Percentiles rank a stretch among this genome's conserved stretches.
These are phyloP conservation scores for Epichloe scottii DNA, from an alignment of 2,329 filamentous ascomycete species.

Conservation along the genomic window DNA sequence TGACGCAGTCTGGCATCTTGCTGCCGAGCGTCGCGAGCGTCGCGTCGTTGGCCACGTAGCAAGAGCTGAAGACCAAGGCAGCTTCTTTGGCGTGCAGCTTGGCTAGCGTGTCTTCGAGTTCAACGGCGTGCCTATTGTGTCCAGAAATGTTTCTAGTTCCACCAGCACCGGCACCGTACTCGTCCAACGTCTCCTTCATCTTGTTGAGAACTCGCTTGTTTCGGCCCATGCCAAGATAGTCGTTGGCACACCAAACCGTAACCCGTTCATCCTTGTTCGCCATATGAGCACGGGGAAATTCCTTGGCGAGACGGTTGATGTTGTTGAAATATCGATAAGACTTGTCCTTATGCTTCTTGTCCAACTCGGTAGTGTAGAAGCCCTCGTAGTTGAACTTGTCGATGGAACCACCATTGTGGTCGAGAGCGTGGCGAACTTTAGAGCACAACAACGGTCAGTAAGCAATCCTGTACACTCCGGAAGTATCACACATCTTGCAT, in stretches of 20 bases:
- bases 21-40: conserved; percentile 93
- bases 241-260: conserved; percentile 98
- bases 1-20: conserved; percentile 92
- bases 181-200: conserved; percentile 93
- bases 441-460: not conserved
- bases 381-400: conserved; percentile 78
- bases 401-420: conserved; percentile 5
- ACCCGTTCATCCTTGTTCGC: conserved; percentile 70
- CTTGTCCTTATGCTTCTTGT: conserved; percentile 99
- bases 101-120: conserved; percentile 68
- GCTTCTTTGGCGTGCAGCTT: conserved; percentile 85
- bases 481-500: not conserved
- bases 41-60: conserved; percentile 96
- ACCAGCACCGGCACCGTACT: conserved; percentile 87
- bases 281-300: conserved; percentile 93
- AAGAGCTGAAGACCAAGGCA: conserved; percentile 90
- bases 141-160: conserved; percentile 97
- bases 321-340: conserved; percentile 99
- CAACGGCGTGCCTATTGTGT: conserved; percentile 88
- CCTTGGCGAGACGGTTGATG: conserved; percentile 94
- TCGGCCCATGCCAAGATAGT: conserved; percentile 95
- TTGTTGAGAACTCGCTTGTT: conserved; percentile 74
- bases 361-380: conserved; percentile 79
- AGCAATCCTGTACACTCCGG: not conserved
- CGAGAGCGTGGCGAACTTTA: conserved; percentile 2